Base-by-base conservation (phyloP, 2,329 filamentous ascomycete species). In the Mycosphaerella sp. region DNA sequence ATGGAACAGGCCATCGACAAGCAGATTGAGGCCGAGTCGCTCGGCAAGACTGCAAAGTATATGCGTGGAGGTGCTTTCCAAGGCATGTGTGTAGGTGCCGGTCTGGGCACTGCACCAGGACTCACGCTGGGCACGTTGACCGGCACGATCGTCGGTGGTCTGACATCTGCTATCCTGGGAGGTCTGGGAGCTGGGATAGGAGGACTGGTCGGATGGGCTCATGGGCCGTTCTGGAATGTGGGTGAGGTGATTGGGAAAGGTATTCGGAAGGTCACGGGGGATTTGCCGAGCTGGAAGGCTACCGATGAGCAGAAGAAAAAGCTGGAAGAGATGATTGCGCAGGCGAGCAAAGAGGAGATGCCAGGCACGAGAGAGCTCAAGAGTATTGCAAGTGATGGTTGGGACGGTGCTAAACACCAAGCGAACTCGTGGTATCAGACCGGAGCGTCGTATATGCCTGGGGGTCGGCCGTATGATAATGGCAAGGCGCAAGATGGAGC, bases 1-100 rank as follows among this genome's bases (percentile, higher is more conserved):
- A 50, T 67, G 21, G 61, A 66, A 18, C 41, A 65, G 47, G 62
- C 63, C 13, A 49, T 67, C 6, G 52, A 64, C 39, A 59, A 62
- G 41, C 50, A 63, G 30, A 54, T 65, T 30, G 60, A 60, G 28
- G 62, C 65, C 28, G 63, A 66, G 41, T 61, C 61, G 0, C 65
- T 64, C 21, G 65, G 65, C 13, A 67, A 67, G 54, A 62, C 61
- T 2, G 65, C 65, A 12, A 66, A 63, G 44, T 66, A 64, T 41
- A 54, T 66, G 27, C 44, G 55, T 17, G 57, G 59, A 18, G 64
- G 64, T 16, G 55, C 62, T 1, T 63, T 65, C 32, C 65, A 67
- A 53, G 65, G 65, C 37, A 55, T 66, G 45, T 52, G 55, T 6
- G 62, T 61, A 1, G 65, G 65, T 4, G 51, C 58, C n/a, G 65